Percentiles rank a stretch among this genome's conserved stretches.
Conservation (phyloP, 2,329 filamentous ascomycete genomes). For the Pochonia chlamydosporia region DNA sequence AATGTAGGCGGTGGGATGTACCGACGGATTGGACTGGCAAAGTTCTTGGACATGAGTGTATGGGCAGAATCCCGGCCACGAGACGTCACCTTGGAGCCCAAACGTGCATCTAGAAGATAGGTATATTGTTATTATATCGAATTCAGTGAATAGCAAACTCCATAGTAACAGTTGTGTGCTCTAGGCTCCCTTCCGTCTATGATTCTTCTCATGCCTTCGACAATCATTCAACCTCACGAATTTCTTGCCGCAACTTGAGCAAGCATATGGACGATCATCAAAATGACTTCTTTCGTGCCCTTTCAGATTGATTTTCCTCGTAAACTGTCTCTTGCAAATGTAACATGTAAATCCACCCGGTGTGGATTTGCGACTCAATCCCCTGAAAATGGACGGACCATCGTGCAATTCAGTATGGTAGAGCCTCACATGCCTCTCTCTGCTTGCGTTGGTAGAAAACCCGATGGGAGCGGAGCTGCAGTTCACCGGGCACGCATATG, state of each 20-base stretch:
- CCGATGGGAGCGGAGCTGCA: conserved; percentile 30
- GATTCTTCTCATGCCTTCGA: conserved; percentile 25
- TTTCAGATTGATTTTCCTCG: conserved; percentile 27
- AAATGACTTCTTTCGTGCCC: conserved; percentile 31
- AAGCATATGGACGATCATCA: conserved; percentile 24
- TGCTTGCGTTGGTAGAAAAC: conserved; percentile 33
- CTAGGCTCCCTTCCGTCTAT: too few species aligned
- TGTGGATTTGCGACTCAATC: not conserved
- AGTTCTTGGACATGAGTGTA: not conserved
- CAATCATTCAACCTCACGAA: conserved; percentile 28
- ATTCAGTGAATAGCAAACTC: too few species aligned
- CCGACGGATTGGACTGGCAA: not conserved
- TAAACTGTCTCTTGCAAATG: conserved; percentile 31
- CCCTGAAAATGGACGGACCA: not conserved
- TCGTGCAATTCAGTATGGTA: not conserved
- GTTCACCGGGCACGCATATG: conserved; percentile 29
- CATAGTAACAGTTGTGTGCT: too few species aligned
- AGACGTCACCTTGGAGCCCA: not conserved
- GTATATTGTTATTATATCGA: conserved; percentile 2
- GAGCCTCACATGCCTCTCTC: conserved; percentile 1
- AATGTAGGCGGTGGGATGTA: not conserved
- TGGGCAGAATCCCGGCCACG: not conserved
- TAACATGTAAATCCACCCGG: conserved; percentile 22
- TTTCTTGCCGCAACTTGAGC: conserved; percentile 22
- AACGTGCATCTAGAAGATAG: not conserved